Conservation (phyloP, 139 green algal species). For the Chlorella sp. region DNA sequence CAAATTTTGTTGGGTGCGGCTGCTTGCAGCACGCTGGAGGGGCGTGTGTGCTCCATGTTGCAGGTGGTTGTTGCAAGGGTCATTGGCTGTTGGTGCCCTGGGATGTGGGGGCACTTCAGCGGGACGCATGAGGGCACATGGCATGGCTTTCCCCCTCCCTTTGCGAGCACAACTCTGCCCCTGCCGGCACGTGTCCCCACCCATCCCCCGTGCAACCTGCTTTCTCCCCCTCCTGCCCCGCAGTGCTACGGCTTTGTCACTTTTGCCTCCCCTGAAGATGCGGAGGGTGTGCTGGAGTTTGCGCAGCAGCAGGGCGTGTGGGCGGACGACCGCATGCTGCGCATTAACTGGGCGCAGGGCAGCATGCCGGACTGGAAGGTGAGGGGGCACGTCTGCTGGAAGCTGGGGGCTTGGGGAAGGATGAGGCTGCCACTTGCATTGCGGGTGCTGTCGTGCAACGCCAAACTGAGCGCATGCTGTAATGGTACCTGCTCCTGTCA, state of each 20-base stretch:
- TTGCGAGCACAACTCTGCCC: not conserved
- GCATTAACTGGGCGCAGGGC: conserved; percentile 51
- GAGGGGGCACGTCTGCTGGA: not conserved
- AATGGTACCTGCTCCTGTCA: too few relatives aligned
- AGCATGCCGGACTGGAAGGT: conserved; percentile 53
- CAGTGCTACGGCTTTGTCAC: conserved; percentile 67
- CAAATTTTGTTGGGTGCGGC: too few relatives aligned
- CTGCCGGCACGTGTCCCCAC: not conserved
- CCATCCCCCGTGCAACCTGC: not conserved
- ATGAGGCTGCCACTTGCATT: too few relatives aligned
- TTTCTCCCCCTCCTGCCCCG: not conserved
- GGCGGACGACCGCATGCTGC: conserved; percentile 43
- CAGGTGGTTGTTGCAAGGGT: not conserved
- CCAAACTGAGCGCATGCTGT: too few relatives aligned
- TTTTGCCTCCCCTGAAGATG: conserved; percentile 43
- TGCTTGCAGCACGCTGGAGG: too few relatives aligned
- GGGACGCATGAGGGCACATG: not conserved
- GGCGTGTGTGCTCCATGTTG: too few relatives aligned
- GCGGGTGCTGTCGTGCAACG: too few relatives aligned
- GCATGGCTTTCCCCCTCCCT: not conserved
- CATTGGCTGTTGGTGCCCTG: not conserved
- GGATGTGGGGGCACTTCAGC: not conserved
- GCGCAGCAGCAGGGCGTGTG: conserved; percentile 38
- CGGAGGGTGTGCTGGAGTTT: conserved; percentile 35
- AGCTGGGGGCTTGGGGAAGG: too few relatives aligned